A percentile compares a stretch with the other conserved stretches of the same genome.
Evolutionary conservation across 1,284 basidiomycete species (phyloP).

Genomic region (Thelephora terrestris): DNA sequence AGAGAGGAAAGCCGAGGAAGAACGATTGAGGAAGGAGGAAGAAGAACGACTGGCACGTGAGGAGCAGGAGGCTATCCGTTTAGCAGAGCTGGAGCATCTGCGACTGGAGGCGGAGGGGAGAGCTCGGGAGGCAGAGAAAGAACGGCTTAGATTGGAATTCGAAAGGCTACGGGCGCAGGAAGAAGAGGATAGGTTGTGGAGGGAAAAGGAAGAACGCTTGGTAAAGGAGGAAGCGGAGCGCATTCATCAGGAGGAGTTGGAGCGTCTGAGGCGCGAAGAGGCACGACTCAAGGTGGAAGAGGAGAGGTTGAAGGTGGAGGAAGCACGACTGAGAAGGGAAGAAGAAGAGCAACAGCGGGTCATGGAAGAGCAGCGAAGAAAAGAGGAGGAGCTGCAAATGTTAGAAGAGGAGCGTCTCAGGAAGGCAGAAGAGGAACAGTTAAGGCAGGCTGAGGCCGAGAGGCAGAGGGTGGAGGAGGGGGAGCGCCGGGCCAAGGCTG

Average conservation of each 20-base stretch:
- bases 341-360: slow-evolving; percentile 7
- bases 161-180: slow-evolving; percentile 10
- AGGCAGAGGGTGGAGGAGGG: slow-evolving; percentile 17
- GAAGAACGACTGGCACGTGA: slow-evolving; percentile 17
- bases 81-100: slow-evolving; percentile 9
- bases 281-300: slow-evolving; percentile 27
- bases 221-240: slow-evolving; percentile 7
- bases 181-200: slow-evolving; percentile 10
- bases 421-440: slow-evolving; percentile 12
- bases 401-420: background rate
- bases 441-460: slow-evolving; percentile 18
- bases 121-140: slow-evolving; percentile 13
- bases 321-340: slow-evolving; percentile 15
- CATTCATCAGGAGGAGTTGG: slow-evolving; percentile 10
- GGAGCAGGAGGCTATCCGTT: slow-evolving; percentile 16
- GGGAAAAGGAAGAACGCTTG: too few species aligned
- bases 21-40: slow-evolving; percentile 15
- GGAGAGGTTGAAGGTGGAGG: slow-evolving; percentile 12
- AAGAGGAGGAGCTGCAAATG: background rate
- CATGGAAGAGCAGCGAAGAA: background rate
- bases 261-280: slow-evolving; percentile 18
- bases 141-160: slow-evolving; percentile 7
- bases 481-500: slow-evolving; percentile 10
- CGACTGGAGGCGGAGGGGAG: slow-evolving; percentile 23
- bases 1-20: slow-evolving; percentile 24